Percentiles rank a stretch among this genome's conserved stretches.
These are phyloP conservation scores for Paramecium biaurelia DNA, from an alignment of 73 alveolate species.

Conservation along the genomic window DNA sequence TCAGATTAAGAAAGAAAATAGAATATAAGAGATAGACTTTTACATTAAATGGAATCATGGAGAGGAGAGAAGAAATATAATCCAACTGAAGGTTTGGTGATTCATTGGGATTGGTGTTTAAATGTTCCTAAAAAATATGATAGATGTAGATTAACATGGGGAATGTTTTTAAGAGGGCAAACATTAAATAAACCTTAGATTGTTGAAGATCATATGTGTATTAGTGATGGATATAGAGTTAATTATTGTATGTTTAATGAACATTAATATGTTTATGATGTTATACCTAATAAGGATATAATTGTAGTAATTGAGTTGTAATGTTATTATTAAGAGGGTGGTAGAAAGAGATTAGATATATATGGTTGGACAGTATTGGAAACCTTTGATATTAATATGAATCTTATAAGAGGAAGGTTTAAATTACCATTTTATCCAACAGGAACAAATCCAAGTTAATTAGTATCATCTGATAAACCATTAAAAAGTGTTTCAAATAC, in stretches of 20 bases:
- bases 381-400: conserved; percentile 54
- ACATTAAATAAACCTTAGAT: conserved; percentile 39
- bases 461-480: conserved; percentile 50
- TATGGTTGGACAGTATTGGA: conserved; percentile 66
- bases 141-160: conserved; percentile 60
- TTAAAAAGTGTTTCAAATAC: conserved; percentile 57
- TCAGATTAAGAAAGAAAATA: conserved; percentile 50
- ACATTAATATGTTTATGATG: conserved; percentile 56
- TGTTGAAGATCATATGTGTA: conserved; percentile 46
- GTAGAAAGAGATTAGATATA: conserved; percentile 36
- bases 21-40: conserved; percentile 43
- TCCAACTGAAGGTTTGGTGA: conserved; percentile 53
- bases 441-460: conserved; percentile 53
- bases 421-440: conserved; percentile 66
- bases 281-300: conserved; percentile 54
- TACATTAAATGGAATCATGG: conserved; percentile 44
- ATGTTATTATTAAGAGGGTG: conserved; percentile 48
- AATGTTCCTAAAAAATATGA: conserved; percentile 61
- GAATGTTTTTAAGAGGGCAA: conserved; percentile 53
- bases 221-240: conserved; percentile 24
- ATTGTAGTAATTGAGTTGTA: conserved; percentile 52
- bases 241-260: conserved; percentile 43
- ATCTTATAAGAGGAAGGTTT: conserved; percentile 61
- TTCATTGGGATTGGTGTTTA: conserved; percentile 65
- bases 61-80: conserved; percentile 49